Base-by-base conservation (phyloP, 2,329 filamentous ascomycete species). In the Aspergillus tubingensis region DNA sequence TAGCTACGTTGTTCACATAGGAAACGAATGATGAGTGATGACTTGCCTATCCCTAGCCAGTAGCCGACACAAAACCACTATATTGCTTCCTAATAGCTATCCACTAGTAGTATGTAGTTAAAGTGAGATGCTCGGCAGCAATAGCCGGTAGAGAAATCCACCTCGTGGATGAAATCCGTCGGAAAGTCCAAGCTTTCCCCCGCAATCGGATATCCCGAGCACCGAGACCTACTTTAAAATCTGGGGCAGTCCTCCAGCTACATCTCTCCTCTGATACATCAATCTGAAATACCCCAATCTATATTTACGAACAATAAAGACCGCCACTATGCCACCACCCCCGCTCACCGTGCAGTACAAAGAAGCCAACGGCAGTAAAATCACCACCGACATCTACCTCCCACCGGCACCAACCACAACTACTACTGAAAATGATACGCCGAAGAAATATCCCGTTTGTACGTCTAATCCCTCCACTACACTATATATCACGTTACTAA, bases 341-440 rank as follows among this genome's bases (percentile, higher is more conserved):
- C 68, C 67, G 5, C 38, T 69, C 30, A 69, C 64, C 41, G 55
- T 62, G 6, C 52, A 59, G 27, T 72, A 70, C 54, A 72, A 72
- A 50, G 60, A 69, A 61, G 49, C 60, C 44, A 57, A 65, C 38
- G 54, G 61, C 17, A 68, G 62, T 38, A 60, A 65, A 48, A 70
- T 73, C 41, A 68, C 65, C 2, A 67, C 68, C 19, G 70, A 72
- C 43, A 58, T 73, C 48, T 72, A 73, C 57, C 62, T 72, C 39
- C 25, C 25, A 3, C 25, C 25, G 25, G 7, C 25, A 27, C 25
- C 25, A 0, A 27, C 25, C 10, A 10, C 15, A 15, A 43, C 11
- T 5, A 36, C 10, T 5, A 36, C 3, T 13, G 32, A 11, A 36
- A 36, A 52, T 48, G 55, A 13, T 27, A n/a, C 47, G 11, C 38